Evolutionary conservation across 306 rosid species (phyloP), one percentile per base, ranked within the genome.

Genomic region (Elaeagnus macrophylla): DNA sequence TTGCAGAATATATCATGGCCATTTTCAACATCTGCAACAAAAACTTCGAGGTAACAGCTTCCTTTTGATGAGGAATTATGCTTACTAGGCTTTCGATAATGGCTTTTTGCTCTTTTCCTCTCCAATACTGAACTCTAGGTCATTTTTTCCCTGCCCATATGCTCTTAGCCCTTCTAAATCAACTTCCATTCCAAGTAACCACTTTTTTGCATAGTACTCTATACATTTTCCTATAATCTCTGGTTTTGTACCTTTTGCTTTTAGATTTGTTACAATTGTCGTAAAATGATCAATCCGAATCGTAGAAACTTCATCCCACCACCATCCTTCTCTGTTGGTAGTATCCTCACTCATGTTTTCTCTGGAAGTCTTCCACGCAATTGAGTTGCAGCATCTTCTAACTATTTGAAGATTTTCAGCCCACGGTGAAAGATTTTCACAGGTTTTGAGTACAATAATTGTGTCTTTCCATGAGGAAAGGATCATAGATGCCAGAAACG

Each of bases 381-480:
- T 65, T n/a, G 96, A 82, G 67, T 91, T 93, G n/a, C 95, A 82
- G 61, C 99, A 91, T 69, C 96, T 76, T 73, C 99, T 78, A 45
- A 84, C 94, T 69, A 87, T 75, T 75, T 91, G 99, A 59, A 87
- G 81, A 71, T 87, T 91, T 54, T 87, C 99, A 51, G 82, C 86
- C 99, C 99, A 91, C 15, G 99, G 96, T 40, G 87, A 82, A 13
- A 91, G 78, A 44, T 67, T 64, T 78, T 84, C 84, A 53, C 96
- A 87, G 53, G 93, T 77, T 62, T 75, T 84, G 37, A 87, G 82
- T 51, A 91, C 94, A 48, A 78, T 65, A 56, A 87, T 60, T 7
- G 95, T 80, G 62, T 91, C 99, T 66, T 84, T 87, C 96, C 94
- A 84, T 36, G 96, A 91, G 54, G 85, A 78, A 41, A 91, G 93